phyloP scores from a whole-genome alignment of 2,329 filamentous ascomycete species.

The Epicoccum nigrum region DNA sequence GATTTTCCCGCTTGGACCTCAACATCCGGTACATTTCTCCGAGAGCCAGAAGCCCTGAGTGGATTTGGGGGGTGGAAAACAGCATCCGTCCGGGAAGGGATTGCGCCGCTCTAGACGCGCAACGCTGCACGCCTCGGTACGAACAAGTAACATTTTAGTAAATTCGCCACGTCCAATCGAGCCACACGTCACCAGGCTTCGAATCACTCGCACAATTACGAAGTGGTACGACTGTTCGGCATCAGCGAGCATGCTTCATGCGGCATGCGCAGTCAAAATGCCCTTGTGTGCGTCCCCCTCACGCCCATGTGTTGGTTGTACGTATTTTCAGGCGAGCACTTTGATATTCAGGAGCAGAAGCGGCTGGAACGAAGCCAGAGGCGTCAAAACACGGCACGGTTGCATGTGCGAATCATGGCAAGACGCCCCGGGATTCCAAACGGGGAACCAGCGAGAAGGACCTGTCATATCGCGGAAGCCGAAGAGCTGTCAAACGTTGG shows the following conservation, averaged over 20 bases:
- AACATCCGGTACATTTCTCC: too few relatives aligned
- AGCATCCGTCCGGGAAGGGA: neutral
- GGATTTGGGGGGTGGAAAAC: neutral
- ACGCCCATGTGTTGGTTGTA: constrained; percentile 1
- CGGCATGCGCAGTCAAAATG: neutral
- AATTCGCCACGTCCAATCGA: too few relatives aligned
- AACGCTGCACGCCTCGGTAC: neutral
- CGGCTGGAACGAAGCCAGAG: constrained; percentile 13
- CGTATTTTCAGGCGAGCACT: neutral
- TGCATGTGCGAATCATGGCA: constrained; percentile 7
- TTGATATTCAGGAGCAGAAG: constrained; percentile 8
- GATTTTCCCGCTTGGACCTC: too few relatives aligned
- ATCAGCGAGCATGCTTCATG: neutral
- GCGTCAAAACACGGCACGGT: constrained; percentile 15
- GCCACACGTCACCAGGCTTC: neutral
- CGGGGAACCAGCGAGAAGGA: constrained; percentile 1
- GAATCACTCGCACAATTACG: neutral
- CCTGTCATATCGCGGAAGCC: neutral
- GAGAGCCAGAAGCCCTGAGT: neutral
- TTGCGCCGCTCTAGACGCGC: neutral
- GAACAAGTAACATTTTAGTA: neutral
- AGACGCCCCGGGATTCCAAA: neutral
- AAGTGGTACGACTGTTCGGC: neutral
- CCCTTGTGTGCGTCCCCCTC: neutral
- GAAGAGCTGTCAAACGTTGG: neutral